phyloP scores from a whole-genome alignment of 2,329 filamentous ascomycete species.

The Fusarium tuaranense region DNA sequence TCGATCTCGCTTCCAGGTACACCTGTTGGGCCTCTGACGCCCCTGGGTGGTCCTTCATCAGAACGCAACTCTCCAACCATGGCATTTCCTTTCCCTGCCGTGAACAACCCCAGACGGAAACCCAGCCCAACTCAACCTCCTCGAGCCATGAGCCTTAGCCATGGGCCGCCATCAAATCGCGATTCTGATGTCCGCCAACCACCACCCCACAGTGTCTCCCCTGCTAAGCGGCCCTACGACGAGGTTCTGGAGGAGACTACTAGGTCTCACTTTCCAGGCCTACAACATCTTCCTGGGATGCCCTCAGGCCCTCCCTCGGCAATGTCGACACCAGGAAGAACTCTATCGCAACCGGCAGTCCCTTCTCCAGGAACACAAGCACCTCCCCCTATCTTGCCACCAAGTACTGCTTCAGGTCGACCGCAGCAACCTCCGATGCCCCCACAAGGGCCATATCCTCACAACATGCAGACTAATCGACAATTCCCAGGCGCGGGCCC shows the following conservation, averaged over 20 bases:
- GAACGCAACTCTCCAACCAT: constrained; percentile 49
- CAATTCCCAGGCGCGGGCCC: constrained; percentile 36
- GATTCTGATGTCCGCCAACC: constrained; percentile 41
- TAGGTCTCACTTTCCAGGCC: constrained; percentile 40
- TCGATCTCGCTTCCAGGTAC: constrained; percentile 51
- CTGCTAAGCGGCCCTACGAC: constrained; percentile 50
- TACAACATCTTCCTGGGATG: constrained; percentile 43
- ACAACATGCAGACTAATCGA: constrained; percentile 34
- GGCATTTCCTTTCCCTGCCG: constrained; percentile 47
- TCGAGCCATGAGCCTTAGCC: constrained; percentile 46
- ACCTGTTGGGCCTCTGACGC: constrained; percentile 44
- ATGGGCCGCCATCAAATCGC: constrained; percentile 34
- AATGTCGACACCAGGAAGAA: constrained; percentile 46
- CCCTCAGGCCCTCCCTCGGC: constrained; percentile 34
- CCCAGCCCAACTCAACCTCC: constrained; percentile 48
- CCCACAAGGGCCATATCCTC: constrained; percentile 36
- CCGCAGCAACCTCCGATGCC: constrained; percentile 32
- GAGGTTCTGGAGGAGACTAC: constrained; percentile 42
- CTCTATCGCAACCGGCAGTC: constrained; percentile 52
- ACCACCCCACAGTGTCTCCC: constrained; percentile 38
- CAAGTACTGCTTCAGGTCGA: constrained; percentile 35
- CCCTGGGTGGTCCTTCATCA: constrained; percentile 46
- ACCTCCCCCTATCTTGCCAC: constrained; percentile 38
- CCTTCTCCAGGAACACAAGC: constrained; percentile 40
- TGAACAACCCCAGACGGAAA: constrained; percentile 45